Conservation (phyloP, 1,139 yeast species). For the Taphrina sp. region DNA sequence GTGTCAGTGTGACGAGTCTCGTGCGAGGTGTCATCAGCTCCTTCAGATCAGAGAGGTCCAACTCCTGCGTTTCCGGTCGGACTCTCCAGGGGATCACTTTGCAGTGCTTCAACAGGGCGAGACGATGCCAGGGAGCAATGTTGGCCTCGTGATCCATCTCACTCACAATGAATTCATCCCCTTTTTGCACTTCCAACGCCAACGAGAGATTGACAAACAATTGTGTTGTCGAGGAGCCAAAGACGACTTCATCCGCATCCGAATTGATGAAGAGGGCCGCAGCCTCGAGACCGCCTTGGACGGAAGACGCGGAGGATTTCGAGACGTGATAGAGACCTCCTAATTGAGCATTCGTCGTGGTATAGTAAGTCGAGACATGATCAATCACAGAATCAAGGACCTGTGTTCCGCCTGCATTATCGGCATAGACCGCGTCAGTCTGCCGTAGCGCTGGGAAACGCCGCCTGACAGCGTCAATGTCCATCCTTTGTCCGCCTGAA, state of each 20-base stretch:
- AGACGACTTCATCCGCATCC: conserved; percentile 3
- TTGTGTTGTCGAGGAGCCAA: conserved; percentile 4
- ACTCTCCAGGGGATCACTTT: conserved; percentile 1
- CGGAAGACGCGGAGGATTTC: neutral
- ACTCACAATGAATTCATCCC: conserved; percentile 2
- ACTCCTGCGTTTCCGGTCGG: neutral
- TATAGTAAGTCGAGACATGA: neutral
- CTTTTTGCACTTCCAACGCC: neutral
- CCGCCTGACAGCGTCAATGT: neutral
- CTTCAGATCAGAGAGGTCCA: neutral
- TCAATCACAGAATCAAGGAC: conserved; percentile 7
- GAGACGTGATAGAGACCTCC: conserved; percentile 3
- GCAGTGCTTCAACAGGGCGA: neutral
- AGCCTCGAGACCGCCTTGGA: neutral
- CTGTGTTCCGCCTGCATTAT: conserved; percentile 5
- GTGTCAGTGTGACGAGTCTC: conserved; percentile 3
- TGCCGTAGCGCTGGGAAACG: neutral
- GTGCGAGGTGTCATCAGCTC: neutral
- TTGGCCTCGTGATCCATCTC: conserved; percentile 11
- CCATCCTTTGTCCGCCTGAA: too few species aligned
- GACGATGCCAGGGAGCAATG: conserved; percentile 7
- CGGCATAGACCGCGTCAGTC: neutral
- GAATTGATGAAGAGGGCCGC: conserved; percentile 1
- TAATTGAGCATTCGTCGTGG: neutral
- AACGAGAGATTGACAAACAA: neutral